Base-by-base conservation (phyloP, 2,329 filamentous ascomycete species). In the Elsinoe batatas region DNA sequence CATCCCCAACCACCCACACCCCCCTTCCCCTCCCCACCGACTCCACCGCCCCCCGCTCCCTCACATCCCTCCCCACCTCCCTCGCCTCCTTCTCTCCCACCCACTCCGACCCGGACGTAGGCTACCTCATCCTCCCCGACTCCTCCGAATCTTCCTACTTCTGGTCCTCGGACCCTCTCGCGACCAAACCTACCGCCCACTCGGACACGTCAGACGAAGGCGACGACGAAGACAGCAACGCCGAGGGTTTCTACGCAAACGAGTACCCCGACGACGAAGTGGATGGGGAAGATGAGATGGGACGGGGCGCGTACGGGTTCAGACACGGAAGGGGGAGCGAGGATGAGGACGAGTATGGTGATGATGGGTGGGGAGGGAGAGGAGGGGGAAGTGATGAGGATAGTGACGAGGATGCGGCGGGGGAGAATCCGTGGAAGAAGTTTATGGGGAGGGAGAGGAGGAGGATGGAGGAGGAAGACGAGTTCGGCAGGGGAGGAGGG, bases 231-330 rank as follows among this genome's bases (percentile, higher is more conserved):
- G 53, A 55, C 53, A 57, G 56, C 30, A 54, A 44, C 59, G 84
- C 87, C 35, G 87, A 91, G 66, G 85, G 88, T 63, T 83, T 88
- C 68, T 89, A 90, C 65, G 82, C 83, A 3, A 84, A 85, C 54
- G 87, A 91, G 66, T 91, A 91, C 62, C 87, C 87, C 0, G 87
- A 91, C 59, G 86, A 91, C 54, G 87, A 91, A 66, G 77, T 89
- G 12, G 83, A 81, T 43, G 84, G 81, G 13, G 85, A 89, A 62
- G 83, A 86, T 61, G 82, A 85, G 66, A 80, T 76, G 59, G 79
- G 75, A 42, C 61, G 68, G 2, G 67, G 70, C 44, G 65, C 71
- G 7, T 76, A 76, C 57, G 64, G 67, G 26, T 75, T 73, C 57
- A 61, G 70, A 2, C 58, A 61, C 15, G 66, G 62, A 1, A 18